Evolutionary conservation across 225 moss, liverwort and hornwort species (phyloP), one percentile per base, ranked within the genome.

Genomic region (Asterella californica): DNA sequence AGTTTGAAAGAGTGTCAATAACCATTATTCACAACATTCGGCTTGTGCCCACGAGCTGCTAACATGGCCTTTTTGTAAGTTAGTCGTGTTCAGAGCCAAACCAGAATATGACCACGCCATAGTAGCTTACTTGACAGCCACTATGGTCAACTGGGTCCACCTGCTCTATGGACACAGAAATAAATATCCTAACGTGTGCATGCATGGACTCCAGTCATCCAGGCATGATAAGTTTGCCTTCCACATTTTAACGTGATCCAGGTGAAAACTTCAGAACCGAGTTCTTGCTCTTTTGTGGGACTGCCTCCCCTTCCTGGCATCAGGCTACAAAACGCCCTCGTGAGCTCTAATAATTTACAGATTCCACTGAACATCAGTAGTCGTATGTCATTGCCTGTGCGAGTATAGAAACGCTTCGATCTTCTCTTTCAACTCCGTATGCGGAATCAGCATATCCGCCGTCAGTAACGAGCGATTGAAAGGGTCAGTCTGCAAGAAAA

Each of bases 401-500:
- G 88, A 89, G 42, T 38, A 83, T 79, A 99, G 86, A 82, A 90
- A 99, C 76, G 87, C 97, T 55, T 92, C 90, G 78, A 99, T 94
- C 84, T 80, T 89, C 15, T 74, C 83, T 88, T 94, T 99, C 81
- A 99, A 84, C 45, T 91, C 92, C 45, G 76, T 67, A 81, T 99
- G 88, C 22, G 97, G 93, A 78, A 93, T 77, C 81, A 99, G 90
- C 97, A 99, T 99, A 55, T 99, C 97, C 74, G 91, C 83, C 38
- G 97, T 99, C 72, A 99, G 86, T 70, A 94, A 83, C 19, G 97
- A 99, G 55, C 97, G 89, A 79, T 99, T 99, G 90, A 99, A 99
- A 53, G 97, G 97, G 83, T 99, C 97, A 73, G 94, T 94, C 97
- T 99, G 94, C 92, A 93, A 62, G 80, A 57, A 34, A 32, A 55